Percentiles rank a stretch among this genome's conserved stretches.
Conservation (phyloP, 805 yeast genomes). For the Cyberlindnera japonica region DNA sequence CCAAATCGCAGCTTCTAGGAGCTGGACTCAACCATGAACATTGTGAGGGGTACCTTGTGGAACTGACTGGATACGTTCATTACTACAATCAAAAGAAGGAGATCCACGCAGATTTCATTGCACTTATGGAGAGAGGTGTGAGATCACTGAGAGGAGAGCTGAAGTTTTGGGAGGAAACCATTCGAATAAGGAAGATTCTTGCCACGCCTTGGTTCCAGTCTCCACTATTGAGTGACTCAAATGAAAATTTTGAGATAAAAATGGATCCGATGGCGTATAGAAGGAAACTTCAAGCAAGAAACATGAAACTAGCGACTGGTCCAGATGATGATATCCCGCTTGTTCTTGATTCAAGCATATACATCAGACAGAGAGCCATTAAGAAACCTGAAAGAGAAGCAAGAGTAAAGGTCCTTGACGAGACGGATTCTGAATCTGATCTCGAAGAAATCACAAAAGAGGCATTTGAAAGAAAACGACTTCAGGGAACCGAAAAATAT, state of each 20-base stretch:
- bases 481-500: neutral
- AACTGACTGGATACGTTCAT: conserved; percentile 27
- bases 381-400: conserved; percentile 8
- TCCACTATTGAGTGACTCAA: conserved; percentile 13
- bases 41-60: conserved; percentile 27
- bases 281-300: conserved; percentile 9
- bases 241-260: neutral
- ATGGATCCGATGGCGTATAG: conserved; percentile 4
- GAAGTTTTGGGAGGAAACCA: conserved; percentile 34
- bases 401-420: conserved; percentile 16
- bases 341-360: conserved; percentile 25
- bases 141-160: conserved; percentile 30
- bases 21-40: conserved; percentile 22
- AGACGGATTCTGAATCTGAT: conserved; percentile 8
- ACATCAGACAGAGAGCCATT: conserved; percentile 11
- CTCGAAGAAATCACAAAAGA: conserved; percentile 14
- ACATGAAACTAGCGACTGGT: conserved; percentile 1
- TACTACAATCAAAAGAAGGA: conserved; percentile 26
- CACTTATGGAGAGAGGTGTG: conserved; percentile 22
- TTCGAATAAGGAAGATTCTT: conserved; percentile 26
- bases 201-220: conserved; percentile 34
- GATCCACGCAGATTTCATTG: conserved; percentile 29
- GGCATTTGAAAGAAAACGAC: conserved; percentile 6
- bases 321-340: conserved; percentile 5
- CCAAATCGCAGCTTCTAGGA: conserved; percentile 17